Conservation (phyloP, 768 basidiomycete species). For the Naganishia kalamii region DNA sequence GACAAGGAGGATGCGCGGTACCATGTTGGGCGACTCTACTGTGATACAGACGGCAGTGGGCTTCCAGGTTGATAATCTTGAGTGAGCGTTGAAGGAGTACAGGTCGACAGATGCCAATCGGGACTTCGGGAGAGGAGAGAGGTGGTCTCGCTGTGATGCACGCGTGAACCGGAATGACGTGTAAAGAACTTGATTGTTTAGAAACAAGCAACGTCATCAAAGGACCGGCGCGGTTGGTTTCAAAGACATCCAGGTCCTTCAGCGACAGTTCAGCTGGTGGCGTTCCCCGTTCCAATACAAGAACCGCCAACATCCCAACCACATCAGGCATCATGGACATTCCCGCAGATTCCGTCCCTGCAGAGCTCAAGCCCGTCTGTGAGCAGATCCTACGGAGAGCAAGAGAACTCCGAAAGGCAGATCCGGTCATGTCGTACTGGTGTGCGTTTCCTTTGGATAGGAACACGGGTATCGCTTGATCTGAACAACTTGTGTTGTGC, state of each 20-base stretch:
- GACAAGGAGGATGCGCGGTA: background rate
- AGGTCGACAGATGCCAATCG: no score
- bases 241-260: no score
- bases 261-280: background rate
- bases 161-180: no score
- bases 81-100: no score
- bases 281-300: background rate
- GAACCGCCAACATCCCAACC: background rate
- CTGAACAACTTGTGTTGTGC: background rate
- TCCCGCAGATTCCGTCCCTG: slow-evolving; percentile 37
- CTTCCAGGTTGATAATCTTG: no score
- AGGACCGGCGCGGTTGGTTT: no score
- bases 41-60: no score
- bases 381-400: slow-evolving; percentile 81
- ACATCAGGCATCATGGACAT: slow-evolving; percentile 23
- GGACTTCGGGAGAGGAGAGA: no score
- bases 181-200: no score
- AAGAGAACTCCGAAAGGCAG: slow-evolving; percentile 71
- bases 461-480: background rate
- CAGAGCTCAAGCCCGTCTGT: slow-evolving; percentile 52
- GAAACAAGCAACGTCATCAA: no score
- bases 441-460: slow-evolving; percentile 55
- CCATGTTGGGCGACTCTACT: background rate
- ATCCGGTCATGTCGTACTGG: slow-evolving; percentile 91
- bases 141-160: no score